These are phyloP conservation scores for Clausena lansium DNA, from an alignment of 345 rosid genomes.

Conservation along the genomic window DNA sequence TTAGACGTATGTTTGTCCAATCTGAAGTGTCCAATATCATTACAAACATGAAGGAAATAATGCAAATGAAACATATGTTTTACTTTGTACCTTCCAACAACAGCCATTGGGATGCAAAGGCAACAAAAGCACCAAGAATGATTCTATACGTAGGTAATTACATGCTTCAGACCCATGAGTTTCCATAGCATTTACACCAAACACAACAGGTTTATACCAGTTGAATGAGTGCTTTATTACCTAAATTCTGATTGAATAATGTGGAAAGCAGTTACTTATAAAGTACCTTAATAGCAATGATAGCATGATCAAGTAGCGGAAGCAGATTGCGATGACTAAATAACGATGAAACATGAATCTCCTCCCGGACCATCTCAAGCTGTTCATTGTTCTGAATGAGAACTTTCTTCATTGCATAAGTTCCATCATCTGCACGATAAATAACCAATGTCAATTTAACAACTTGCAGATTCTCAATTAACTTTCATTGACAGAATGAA, in stretches of 20 bases:
- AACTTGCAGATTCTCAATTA: too few relatives aligned
- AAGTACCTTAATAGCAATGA: slow-evolving; percentile 78
- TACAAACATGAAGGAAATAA: neutral
- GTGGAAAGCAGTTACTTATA: neutral
- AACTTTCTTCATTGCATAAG: slow-evolving; percentile 97
- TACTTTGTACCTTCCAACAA: neutral
- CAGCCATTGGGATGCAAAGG: neutral
- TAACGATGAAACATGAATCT: slow-evolving; percentile 85
- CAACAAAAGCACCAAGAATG: neutral
- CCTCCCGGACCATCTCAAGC: slow-evolving; percentile 85
- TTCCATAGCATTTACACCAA: neutral
- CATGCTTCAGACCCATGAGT: neutral
- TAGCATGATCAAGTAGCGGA: slow-evolving; percentile 95
- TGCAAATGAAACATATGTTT: neutral
- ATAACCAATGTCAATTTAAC: slow-evolving; percentile 3
- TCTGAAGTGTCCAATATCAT: neutral
- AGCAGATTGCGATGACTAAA: slow-evolving; percentile 89
- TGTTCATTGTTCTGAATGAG: slow-evolving; percentile 86
- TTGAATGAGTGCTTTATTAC: neutral
- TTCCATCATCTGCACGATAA: slow-evolving; percentile 68
- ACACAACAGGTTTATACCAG: too few relatives aligned
- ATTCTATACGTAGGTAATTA: neutral
- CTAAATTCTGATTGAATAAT: neutral
- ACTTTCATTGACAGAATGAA: too few relatives aligned
- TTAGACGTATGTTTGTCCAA: neutral